Conservation (phyloP, 139 green algal genomes). For the Chlorella sp. region DNA sequence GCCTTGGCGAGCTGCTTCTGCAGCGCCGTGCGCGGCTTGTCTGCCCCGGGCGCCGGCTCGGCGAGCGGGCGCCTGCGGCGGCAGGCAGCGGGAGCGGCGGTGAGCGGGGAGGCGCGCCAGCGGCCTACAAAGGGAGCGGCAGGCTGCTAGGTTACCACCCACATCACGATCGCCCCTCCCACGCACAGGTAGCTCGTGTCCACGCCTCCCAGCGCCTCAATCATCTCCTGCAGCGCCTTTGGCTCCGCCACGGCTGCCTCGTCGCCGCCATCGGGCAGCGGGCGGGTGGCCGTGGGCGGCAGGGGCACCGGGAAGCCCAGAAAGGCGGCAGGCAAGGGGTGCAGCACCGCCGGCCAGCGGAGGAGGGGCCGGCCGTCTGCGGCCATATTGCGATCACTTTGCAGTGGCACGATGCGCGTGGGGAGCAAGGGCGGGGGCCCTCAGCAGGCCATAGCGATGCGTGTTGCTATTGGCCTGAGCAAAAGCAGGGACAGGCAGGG, state of each 20-base stretch:
- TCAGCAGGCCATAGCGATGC: too few relatives aligned
- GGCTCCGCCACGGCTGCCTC: too few relatives aligned
- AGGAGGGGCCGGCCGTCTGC: background rate
- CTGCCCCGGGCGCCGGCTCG: background rate
- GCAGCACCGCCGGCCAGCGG: background rate
- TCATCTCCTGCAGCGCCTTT: background rate
- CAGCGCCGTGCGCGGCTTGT: background rate
- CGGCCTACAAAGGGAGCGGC: too few relatives aligned
- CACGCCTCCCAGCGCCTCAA: background rate
- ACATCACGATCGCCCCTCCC: background rate
- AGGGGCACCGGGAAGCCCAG: background rate
- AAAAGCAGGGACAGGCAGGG: too few relatives aligned
- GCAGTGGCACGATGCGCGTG: too few relatives aligned
- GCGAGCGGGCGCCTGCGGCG: slow-evolving; percentile 17
- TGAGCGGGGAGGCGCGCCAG: background rate
- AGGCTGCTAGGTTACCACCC: too few relatives aligned
- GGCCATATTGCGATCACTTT: too few relatives aligned
- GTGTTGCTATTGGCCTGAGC: too few relatives aligned
- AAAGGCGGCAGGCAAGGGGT: background rate
- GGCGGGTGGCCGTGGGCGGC: background rate
- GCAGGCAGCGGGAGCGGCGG: background rate
- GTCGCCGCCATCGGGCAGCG: background rate
- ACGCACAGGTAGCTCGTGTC: slow-evolving; percentile 26
- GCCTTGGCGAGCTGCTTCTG: background rate
- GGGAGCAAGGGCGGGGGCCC: too few relatives aligned